Base-by-base conservation (phyloP, 2,329 filamentous ascomycete species). In the Fusarium penzigii region DNA sequence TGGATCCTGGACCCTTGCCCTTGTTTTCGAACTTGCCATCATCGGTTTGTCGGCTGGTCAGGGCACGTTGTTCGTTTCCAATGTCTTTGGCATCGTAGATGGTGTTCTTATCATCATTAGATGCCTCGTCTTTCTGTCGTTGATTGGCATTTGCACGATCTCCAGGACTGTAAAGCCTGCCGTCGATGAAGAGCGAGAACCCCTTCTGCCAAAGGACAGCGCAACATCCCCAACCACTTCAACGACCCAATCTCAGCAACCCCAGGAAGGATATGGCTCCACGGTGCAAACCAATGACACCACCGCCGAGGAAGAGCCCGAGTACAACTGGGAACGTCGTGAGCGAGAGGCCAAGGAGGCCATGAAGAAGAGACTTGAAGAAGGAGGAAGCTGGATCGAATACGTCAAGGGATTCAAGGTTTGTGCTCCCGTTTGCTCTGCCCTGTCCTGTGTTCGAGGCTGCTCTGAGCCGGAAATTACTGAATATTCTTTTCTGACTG, bases 361-460 rank as follows among this genome's bases (percentile, higher is more conserved):
- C 57, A 86, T 83, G 75, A 76, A 84, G 56, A 87, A 90, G 69
- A 82, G 86, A 3, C 77, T 92, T n/a, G 79, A 87, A 65, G 83
- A 88, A 57, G 83, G 88, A 52, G 89, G 89, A 1, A 90, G 85
- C 57, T 93, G 88, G 88, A 80, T 89, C 59, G 82, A 83, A 41
- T 94, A 94, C 64, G 77, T 86, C 29, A 90, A 88, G 65, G 83
- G 86, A 6, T 95, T 92, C 71, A 76, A 78, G 64, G 83, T 80
- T 69, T 52, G 72, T 36, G 29, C 42, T n/a, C 7, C 20, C 20
- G 20, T 25, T 17, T 17, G n/a, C 29, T 36, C 12, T 32, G 16
- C 14, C n/a, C 16, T 32, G 34, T 5, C 40, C 13, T 34, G 29
- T 29, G 32, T 39, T 16, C 14, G 14, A 4, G n/a, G 14, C 5